These are phyloP conservation scores for Cubamyces sp. DNA, from an alignment of 768 basidiomycete genomes.

Conservation along the genomic window DNA sequence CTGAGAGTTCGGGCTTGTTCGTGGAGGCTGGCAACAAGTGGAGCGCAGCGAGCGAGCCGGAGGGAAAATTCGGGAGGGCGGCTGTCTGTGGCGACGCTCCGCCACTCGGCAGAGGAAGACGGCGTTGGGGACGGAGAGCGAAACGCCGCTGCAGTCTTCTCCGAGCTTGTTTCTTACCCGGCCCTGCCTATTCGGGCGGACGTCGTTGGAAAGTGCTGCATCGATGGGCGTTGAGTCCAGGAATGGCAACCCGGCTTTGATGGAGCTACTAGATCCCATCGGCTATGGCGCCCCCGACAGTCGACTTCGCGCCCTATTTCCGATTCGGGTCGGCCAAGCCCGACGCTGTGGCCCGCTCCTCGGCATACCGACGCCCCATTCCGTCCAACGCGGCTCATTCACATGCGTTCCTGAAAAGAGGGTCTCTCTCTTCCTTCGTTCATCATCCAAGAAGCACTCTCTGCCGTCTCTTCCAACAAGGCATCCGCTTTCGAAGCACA, in stretches of 20 bases:
- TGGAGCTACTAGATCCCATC: constrained; percentile 21
- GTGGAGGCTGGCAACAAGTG: constrained; percentile 5
- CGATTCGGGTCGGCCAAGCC: constrained; percentile 6
- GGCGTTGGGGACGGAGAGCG: constrained; percentile 7
- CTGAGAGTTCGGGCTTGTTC: not conserved
- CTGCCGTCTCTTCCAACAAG: constrained; percentile 2
- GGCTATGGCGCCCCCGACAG: constrained; percentile 1
- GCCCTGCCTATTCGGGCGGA: constrained; percentile 7
- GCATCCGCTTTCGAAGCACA: not conserved
- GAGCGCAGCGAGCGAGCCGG: constrained; percentile 14
- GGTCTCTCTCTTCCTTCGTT: not conserved
- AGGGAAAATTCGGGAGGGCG: constrained; percentile 19
- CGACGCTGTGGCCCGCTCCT: constrained; percentile 13
- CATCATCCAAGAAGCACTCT: constrained; percentile 6
- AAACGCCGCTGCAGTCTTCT: constrained; percentile 1
- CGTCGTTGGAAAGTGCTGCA: constrained; percentile 5
- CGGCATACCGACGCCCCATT: constrained; percentile 10
- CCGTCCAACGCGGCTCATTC: not conserved
- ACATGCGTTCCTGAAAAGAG: constrained; percentile 18
- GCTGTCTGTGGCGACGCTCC: not conserved
- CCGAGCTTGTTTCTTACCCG: constrained; percentile 6
- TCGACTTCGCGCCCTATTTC: constrained; percentile 23
- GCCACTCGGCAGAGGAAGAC: constrained; percentile 19
- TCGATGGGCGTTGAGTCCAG: constrained; percentile 27
- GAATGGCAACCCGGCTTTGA: constrained; percentile 13